A percentile compares a stretch with the other conserved stretches of the same genome.
These are phyloP conservation scores for Crepidotus variabilis DNA, from an alignment of 768 basidiomycete species.

Conservation along the genomic window DNA sequence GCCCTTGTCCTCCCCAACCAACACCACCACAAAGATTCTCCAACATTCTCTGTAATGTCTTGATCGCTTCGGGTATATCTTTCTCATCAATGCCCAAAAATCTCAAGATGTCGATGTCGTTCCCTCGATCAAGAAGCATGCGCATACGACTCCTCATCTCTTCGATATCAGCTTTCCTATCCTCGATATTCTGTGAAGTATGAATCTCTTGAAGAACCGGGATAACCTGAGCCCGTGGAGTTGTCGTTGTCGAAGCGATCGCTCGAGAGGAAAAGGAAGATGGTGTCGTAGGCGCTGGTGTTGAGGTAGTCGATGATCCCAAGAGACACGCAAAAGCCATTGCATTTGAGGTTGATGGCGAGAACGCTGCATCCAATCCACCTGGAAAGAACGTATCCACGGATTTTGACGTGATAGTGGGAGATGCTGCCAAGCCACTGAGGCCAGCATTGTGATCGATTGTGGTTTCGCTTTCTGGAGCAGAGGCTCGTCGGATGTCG, in stretches of 20 bases:
- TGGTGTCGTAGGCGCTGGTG: not conserved
- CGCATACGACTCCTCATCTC: constrained; percentile 54
- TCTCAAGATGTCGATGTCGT: constrained; percentile 54
- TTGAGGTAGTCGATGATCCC: not conserved
- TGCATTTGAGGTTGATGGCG: not conserved
- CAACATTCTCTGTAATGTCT: constrained; percentile 66
- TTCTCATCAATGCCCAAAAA: constrained; percentile 55
- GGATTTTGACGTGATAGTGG: constrained; percentile 6
- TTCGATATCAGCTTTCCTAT: constrained; percentile 47
- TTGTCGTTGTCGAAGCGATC: constrained; percentile 14
- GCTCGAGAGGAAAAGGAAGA: constrained; percentile 9
- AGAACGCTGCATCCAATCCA: not conserved
- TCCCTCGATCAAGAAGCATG: constrained; percentile 46
- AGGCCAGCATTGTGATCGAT: constrained; percentile 10
- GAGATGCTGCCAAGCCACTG: constrained; percentile 3
- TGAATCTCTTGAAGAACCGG: constrained; percentile 22
- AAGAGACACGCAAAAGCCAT: not conserved
- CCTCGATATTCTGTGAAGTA: constrained; percentile 25
- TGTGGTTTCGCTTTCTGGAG: constrained; percentile 15
- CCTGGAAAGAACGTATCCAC: constrained; percentile 7
- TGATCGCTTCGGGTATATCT: constrained; percentile 74
- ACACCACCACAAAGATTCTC: constrained; percentile 26
- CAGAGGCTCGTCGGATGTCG: constrained; percentile 15
- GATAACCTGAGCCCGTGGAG: constrained; percentile 15
- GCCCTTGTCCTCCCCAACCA: not conserved